Evolutionary conservation across 2,329 filamentous ascomycete species (phyloP).

Genomic region (Aspergillus hiratsukae): DNA sequence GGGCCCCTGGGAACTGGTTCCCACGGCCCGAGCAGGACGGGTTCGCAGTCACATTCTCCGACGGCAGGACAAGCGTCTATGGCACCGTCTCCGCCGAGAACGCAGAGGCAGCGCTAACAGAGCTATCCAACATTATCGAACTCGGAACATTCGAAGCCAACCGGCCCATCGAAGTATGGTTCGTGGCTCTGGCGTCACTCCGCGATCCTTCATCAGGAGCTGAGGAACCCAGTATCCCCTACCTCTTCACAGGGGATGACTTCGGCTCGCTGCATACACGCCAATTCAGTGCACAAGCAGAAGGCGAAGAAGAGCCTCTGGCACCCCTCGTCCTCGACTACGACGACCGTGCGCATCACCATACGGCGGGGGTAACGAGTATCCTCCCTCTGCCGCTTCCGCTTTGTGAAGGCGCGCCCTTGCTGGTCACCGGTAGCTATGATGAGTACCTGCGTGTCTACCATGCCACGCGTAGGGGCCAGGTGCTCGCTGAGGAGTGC

Average conservation of each 20-base stretch:
- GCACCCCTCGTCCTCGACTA: constrained; percentile 19
- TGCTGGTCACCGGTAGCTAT: constrained; percentile 84
- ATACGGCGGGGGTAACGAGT: constrained; percentile 80
- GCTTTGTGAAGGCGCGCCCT: constrained; percentile 41
- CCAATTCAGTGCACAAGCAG: constrained; percentile 18
- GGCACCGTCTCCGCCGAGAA: constrained; percentile 32
- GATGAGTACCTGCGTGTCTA: constrained; percentile 74
- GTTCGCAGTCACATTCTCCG: constrained; percentile 68
- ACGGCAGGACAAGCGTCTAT: constrained; percentile 59
- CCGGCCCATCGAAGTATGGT: constrained; percentile 39
- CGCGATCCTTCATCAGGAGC: not conserved
- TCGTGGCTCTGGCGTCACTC: constrained; percentile 29
- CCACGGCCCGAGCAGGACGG: constrained; percentile 33
- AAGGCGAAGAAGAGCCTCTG: constrained; percentile 8
- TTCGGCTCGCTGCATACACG: constrained; percentile 33
- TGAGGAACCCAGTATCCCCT: constrained; percentile 11
- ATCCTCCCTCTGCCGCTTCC: constrained; percentile 64
- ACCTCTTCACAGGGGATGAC: constrained; percentile 38
- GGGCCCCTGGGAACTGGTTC: constrained; percentile 54
- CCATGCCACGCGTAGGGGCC: constrained; percentile 33
- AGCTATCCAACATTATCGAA: constrained; percentile 15
- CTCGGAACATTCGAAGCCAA: constrained; percentile 24
- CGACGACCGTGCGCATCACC: constrained; percentile 52
- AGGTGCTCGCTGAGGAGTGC: constrained; percentile 58
- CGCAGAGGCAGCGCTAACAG: constrained; percentile 4